Conservation (phyloP, 108 stramenopile genomes). For the Conticribra guillardii region DNA sequence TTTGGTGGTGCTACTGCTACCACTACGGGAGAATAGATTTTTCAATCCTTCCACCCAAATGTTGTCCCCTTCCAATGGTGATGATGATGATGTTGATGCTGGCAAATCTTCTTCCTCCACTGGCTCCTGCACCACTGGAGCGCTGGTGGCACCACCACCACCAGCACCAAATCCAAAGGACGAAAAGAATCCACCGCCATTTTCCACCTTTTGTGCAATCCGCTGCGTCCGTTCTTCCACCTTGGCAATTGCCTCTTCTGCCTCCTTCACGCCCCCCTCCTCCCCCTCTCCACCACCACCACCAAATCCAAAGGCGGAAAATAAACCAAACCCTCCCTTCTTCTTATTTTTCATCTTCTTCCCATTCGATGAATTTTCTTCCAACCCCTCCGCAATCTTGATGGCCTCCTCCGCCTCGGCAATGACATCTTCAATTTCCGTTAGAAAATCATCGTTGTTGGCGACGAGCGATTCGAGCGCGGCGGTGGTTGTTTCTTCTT, state of each 20-base stretch:
- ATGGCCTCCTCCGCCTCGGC: constrained; percentile 53
- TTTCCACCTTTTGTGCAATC: neutral
- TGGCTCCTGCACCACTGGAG: constrained; percentile 17
- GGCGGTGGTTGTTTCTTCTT: neutral
- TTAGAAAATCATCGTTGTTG: constrained; percentile 34
- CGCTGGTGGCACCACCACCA: neutral
- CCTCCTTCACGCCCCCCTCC: constrained; percentile 25
- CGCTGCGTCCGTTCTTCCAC: neutral
- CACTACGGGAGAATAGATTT: constrained; percentile 27
- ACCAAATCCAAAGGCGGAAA: constrained; percentile 17
- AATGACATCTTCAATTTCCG: constrained; percentile 38
- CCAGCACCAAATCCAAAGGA: constrained; percentile 8
- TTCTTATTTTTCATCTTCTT: no score
- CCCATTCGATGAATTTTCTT: constrained; percentile 22
- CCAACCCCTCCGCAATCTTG: constrained; percentile 48
- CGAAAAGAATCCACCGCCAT: constrained; percentile 24
- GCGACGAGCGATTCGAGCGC: constrained; percentile 11
- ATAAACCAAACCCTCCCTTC: no score
- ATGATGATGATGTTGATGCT: neutral
- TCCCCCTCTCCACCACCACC: constrained; percentile 8
- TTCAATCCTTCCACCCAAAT: constrained; percentile 46
- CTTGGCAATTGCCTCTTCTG: neutral
- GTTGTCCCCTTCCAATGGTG: constrained; percentile 27
- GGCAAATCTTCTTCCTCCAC: constrained; percentile 19
- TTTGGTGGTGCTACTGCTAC: neutral